Evolutionary conservation across 768 basidiomycete species (phyloP).

Genomic region (Leccinum olivaceopallidum): DNA sequence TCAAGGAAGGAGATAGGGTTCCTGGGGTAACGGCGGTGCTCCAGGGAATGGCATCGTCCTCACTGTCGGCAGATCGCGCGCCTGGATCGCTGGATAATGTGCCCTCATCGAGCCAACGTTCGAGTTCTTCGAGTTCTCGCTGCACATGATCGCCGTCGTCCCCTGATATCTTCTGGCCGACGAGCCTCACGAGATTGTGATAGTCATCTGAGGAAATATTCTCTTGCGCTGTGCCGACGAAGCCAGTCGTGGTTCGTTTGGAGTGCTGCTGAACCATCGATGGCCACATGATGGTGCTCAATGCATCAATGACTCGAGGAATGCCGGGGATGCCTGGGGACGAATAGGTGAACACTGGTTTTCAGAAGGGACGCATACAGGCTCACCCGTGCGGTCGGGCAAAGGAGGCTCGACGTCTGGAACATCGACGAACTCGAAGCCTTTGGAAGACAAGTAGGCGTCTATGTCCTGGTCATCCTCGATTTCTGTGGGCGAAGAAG

Average conservation of each 20-base stretch:
- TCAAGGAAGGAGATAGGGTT: conserved; percentile 26
- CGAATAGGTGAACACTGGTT: background rate
- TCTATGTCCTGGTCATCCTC: conserved; percentile 61
- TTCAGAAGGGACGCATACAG: background rate
- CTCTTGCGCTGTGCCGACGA: background rate
- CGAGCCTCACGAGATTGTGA: conserved; percentile 21
- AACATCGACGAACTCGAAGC: conserved; percentile 76
- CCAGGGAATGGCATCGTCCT: conserved; percentile 40
- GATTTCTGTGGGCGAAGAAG: conserved; percentile 24
- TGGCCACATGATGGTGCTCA: conserved; percentile 90
- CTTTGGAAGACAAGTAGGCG: conserved; percentile 61
- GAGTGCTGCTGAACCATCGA: conserved; percentile 50
- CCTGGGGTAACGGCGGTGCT: conserved; percentile 35
- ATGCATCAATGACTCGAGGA: conserved; percentile 71
- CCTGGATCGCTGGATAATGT: conserved; percentile 19
- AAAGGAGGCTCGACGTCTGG: conserved; percentile 8
- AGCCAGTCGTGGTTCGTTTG: conserved; percentile 2
- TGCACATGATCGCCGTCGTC: conserved; percentile 38
- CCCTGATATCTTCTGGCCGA: conserved; percentile 25
- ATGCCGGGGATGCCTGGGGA: conserved; percentile 51
- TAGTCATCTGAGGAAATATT: conserved; percentile 20
- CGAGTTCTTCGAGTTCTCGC: conserved; percentile 57
- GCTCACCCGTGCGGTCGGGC: conserved; percentile 21
- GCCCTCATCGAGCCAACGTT: conserved; percentile 60
- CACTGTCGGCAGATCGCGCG: conserved; percentile 15